Conservation (phyloP, 495 filamentous ascomycete genomes). For the Aspergillus cavernicola region DNA sequence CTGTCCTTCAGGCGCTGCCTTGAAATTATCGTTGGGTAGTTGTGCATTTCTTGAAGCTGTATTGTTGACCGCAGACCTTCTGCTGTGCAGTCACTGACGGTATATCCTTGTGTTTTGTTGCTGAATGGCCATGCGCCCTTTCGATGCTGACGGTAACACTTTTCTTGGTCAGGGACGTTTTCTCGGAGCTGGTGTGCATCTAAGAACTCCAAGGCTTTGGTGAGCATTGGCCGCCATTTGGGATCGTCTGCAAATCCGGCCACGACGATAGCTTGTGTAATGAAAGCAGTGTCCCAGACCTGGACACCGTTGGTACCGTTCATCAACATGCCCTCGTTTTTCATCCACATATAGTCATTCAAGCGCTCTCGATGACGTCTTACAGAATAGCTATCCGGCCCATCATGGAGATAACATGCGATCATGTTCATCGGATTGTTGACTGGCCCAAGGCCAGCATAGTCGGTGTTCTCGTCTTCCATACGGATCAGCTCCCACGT, state of each 20-base stretch:
- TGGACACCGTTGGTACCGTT: slow-evolving; percentile 98
- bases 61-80: slow-evolving; percentile 87
- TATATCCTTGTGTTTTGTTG: slow-evolving; percentile 87
- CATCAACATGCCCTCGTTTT: slow-evolving; percentile 84
- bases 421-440: slow-evolving; percentile 85
- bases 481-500: slow-evolving; percentile 72
- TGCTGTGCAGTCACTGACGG: slow-evolving; percentile 88
- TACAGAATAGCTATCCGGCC: slow-evolving; percentile 71
- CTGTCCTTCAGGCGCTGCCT: slow-evolving; percentile 76
- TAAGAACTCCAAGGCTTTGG: slow-evolving; percentile 78
- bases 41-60: slow-evolving; percentile 73
- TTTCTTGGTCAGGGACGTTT: slow-evolving; percentile 70
- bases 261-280: slow-evolving; percentile 75
- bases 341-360: slow-evolving; percentile 89
- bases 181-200: slow-evolving; percentile 89
- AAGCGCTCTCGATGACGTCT: slow-evolving; percentile 74
- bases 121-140: slow-evolving; percentile 97
- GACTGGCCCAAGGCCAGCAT: slow-evolving; percentile 81
- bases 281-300: slow-evolving; percentile 90
- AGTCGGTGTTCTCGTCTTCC: slow-evolving; percentile 91
- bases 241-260: slow-evolving; percentile 74
- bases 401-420: slow-evolving; percentile 77
- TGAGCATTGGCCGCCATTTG: slow-evolving; percentile 79
- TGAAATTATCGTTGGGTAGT: slow-evolving; percentile 71
- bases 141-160: slow-evolving; percentile 85